phyloP scores from a whole-genome alignment of 805 yeast genomes.

The Candida vaughaniae region DNA sequence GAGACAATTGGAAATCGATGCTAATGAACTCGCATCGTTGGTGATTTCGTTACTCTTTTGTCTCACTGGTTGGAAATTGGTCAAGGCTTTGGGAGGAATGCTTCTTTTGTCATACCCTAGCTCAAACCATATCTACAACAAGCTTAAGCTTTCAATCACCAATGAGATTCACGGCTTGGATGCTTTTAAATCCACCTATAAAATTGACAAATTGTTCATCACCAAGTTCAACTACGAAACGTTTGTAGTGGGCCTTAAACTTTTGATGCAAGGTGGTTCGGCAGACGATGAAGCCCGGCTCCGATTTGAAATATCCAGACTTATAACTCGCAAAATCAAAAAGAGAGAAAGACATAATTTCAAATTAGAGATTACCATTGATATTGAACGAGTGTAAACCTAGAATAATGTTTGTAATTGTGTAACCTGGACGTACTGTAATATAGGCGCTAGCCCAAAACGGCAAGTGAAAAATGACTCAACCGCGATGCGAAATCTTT shows the following conservation, averaged over 20 bases:
- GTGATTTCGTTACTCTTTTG: slow-evolving; percentile 45
- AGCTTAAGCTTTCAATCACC: slow-evolving; percentile 40
- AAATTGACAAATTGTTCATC: slow-evolving; percentile 48
- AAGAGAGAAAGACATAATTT: slow-evolving; percentile 17
- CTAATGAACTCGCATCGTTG: slow-evolving; percentile 47
- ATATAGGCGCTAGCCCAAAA: slow-evolving; percentile 9
- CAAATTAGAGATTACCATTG: slow-evolving; percentile 38
- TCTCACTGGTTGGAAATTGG: slow-evolving; percentile 52
- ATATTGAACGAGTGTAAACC: slow-evolving; percentile 20
- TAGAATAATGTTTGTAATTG: too few species aligned
- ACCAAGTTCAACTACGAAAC: slow-evolving; percentile 64
- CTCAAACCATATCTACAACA: slow-evolving; percentile 35
- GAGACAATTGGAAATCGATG: slow-evolving; percentile 28
- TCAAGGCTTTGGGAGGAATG: slow-evolving; percentile 50
- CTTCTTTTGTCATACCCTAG: slow-evolving; percentile 54
- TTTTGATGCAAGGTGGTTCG: slow-evolving; percentile 67
- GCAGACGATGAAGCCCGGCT: slow-evolving; percentile 65
- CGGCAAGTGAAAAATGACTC: slow-evolving; percentile 25
- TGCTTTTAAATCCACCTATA: slow-evolving; percentile 50
- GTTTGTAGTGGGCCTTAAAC: slow-evolving; percentile 53
- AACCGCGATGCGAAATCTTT: slow-evolving; percentile 34
- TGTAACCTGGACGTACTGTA: background rate
- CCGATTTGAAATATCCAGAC: slow-evolving; percentile 47
- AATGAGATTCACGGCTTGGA: slow-evolving; percentile 49
- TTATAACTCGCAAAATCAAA: slow-evolving; percentile 36